phyloP scores from a whole-genome alignment of 2,329 filamentous ascomycete species.

The Nemania diffusa region DNA sequence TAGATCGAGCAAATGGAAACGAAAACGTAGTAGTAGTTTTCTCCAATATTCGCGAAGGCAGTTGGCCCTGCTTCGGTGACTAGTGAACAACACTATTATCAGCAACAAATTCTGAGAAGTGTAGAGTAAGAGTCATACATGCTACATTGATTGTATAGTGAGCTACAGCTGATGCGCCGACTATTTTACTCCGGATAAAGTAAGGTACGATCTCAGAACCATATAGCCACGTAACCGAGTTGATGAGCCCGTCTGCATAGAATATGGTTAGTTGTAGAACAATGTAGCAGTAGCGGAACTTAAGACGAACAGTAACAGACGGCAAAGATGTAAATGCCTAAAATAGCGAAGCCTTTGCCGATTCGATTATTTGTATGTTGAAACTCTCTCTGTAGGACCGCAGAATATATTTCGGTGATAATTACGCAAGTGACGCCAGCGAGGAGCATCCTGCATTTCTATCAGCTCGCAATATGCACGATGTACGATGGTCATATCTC shows the following conservation, averaged over 20 bases:
- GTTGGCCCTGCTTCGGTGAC: constrained; percentile 65
- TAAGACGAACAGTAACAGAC: constrained; percentile 59
- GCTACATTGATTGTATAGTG: constrained; percentile 67
- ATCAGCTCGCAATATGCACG: constrained; percentile 36
- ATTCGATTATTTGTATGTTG: constrained; percentile 64
- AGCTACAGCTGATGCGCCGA: constrained; percentile 63
- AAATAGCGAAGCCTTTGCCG: constrained; percentile 68
- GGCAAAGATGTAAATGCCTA: constrained; percentile 68
- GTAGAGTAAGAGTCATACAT: constrained; percentile 35
- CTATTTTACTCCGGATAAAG: constrained; percentile 63
- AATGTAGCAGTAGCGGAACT: background rate
- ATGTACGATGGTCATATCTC: background rate
- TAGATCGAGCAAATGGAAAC: constrained; percentile 64
- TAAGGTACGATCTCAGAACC: constrained; percentile 66
- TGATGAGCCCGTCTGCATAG: constrained; percentile 54
- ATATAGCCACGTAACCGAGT: constrained; percentile 65
- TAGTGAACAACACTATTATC: constrained; percentile 1
- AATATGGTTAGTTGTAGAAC: background rate
- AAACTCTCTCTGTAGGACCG: constrained; percentile 67
- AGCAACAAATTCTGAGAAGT: background rate
- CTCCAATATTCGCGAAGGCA: constrained; percentile 65
- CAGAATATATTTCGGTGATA: constrained; percentile 67
- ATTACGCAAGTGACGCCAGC: constrained; percentile 62
- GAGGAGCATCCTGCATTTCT: constrained; percentile 61
- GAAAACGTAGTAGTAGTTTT: constrained; percentile 71